Conservation (phyloP, 495 filamentous ascomycete species). For the Neurospora sp. region DNA sequence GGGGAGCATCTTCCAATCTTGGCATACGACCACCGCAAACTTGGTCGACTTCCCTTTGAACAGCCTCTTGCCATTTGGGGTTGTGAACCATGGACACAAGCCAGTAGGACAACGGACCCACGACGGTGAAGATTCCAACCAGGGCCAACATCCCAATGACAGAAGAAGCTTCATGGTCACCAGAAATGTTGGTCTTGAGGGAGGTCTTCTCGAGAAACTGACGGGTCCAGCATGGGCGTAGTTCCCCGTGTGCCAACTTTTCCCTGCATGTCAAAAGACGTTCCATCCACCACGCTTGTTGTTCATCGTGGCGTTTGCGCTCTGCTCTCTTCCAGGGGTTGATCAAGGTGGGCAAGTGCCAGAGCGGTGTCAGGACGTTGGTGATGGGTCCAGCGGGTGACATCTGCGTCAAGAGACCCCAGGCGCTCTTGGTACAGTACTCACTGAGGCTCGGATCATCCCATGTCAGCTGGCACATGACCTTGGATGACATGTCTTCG, state of each 20-base stretch:
- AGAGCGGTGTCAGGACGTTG: slow-evolving; percentile 31
- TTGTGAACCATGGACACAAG: slow-evolving; percentile 32
- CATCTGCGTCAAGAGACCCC: slow-evolving; percentile 32
- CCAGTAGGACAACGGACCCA: slow-evolving; percentile 32
- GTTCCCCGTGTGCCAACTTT: slow-evolving; percentile 15
- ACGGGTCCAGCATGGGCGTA: slow-evolving; percentile 26
- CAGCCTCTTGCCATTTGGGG: slow-evolving; percentile 28
- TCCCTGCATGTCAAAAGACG: slow-evolving; percentile 14
- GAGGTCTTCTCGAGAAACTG: slow-evolving; percentile 29
- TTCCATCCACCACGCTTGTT: slow-evolving; percentile 31
- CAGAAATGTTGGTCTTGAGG: slow-evolving; percentile 25
- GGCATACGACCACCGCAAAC: slow-evolving; percentile 34
- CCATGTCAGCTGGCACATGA: slow-evolving; percentile 35
- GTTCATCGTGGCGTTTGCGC: slow-evolving; percentile 30
- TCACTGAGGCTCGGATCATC: slow-evolving; percentile 26
- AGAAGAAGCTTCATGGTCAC: slow-evolving; percentile 30
- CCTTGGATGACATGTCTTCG: slow-evolving; percentile 32
- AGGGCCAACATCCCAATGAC: slow-evolving; percentile 34
- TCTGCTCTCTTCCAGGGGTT: slow-evolving; percentile 35
- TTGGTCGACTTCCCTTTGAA: slow-evolving; percentile 44
- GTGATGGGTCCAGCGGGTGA: slow-evolving; percentile 35
- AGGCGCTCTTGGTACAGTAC: slow-evolving; percentile 27
- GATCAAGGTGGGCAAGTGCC: slow-evolving; percentile 26
- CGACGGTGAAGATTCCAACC: slow-evolving; percentile 36
- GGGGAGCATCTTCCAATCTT: slow-evolving; percentile 29